phyloP scores from a whole-genome alignment of 176 grass and related monocot species.

The Bolboschoenus planiculmis region DNA sequence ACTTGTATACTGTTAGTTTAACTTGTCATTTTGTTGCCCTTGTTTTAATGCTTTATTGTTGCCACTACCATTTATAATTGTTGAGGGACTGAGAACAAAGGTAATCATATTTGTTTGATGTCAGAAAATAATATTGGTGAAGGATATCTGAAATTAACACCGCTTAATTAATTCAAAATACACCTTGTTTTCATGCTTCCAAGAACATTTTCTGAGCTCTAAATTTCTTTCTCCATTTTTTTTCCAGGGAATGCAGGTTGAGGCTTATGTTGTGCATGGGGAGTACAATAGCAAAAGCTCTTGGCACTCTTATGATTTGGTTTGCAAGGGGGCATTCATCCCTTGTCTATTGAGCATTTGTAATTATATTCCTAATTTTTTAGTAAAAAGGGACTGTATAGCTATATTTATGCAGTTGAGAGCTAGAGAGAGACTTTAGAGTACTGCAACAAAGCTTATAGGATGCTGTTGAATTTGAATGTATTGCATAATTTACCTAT shows the following conservation, averaged over 20 bases:
- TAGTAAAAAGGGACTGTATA: not conserved
- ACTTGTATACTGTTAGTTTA: not conserved
- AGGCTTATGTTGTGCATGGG: not conserved
- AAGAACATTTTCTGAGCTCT: not conserved
- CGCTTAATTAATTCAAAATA: not conserved
- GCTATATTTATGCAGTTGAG: not conserved
- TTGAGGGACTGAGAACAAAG: not conserved
- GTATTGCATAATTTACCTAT: not conserved
- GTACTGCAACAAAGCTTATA: not conserved
- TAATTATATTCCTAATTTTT: slow-evolving; percentile 1
- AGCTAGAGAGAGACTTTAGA: not conserved
- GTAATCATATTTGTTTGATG: not conserved
- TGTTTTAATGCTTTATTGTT: not conserved
- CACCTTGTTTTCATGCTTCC: not conserved
- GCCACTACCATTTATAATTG: not conserved
- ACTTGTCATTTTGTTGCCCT: not conserved
- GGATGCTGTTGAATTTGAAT: not conserved
- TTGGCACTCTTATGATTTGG: not conserved
- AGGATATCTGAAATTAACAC: not conserved
- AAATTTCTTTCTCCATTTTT: not conserved
- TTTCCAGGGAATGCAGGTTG: not conserved
- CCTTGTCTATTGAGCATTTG: slow-evolving; percentile 8
- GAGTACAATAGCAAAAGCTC: not conserved
- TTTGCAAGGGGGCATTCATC: not conserved
- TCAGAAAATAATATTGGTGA: not conserved